Evolutionary conservation across 768 basidiomycete species (phyloP).

Genomic region (Dioszegia crocea): DNA sequence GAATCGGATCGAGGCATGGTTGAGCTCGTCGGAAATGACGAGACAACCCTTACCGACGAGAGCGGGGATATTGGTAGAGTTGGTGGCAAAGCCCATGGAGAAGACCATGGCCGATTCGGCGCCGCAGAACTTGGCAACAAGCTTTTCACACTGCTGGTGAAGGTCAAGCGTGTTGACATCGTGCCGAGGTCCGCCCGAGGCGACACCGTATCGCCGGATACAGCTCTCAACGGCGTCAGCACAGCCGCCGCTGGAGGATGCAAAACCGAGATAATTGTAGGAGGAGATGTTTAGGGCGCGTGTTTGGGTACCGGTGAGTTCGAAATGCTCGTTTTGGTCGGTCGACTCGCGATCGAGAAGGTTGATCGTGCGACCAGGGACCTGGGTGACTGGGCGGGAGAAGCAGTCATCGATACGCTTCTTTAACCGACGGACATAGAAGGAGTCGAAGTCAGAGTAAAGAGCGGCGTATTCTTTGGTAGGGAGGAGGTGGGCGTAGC

Average conservation of each 20-base stretch:
- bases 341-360: conserved; percentile 76
- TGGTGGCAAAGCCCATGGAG: conserved; percentile 63
- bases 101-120: conserved; percentile 83
- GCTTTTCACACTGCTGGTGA: conserved; percentile 71
- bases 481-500: conserved; percentile 78
- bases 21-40: conserved; percentile 93
- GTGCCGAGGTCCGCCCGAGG: conserved; percentile 69
- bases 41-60: conserved; percentile 84
- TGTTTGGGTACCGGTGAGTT: conserved; percentile 67
- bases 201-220: conserved; percentile 75
- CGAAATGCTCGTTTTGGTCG: conserved; percentile 73
- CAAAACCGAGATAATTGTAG: conserved; percentile 99
- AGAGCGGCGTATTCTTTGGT: conserved; percentile 90
- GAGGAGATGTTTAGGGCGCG: conserved; percentile 94
- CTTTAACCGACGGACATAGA: conserved; percentile 95
- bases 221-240: conserved; percentile 87
- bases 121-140: conserved; percentile 85
- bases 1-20: conserved; percentile 91
- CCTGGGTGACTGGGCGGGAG: conserved; percentile 84
- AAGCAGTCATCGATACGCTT: conserved; percentile 93
- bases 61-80: conserved; percentile 76
- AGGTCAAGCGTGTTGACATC: conserved; percentile 84
- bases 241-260: conserved; percentile 84
- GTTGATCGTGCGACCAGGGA: conserved; percentile 87
- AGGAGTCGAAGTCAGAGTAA: conserved; percentile 97